phyloP scores from a whole-genome alignment of 1,284 basidiomycete genomes.

The Boletus sp. region DNA sequence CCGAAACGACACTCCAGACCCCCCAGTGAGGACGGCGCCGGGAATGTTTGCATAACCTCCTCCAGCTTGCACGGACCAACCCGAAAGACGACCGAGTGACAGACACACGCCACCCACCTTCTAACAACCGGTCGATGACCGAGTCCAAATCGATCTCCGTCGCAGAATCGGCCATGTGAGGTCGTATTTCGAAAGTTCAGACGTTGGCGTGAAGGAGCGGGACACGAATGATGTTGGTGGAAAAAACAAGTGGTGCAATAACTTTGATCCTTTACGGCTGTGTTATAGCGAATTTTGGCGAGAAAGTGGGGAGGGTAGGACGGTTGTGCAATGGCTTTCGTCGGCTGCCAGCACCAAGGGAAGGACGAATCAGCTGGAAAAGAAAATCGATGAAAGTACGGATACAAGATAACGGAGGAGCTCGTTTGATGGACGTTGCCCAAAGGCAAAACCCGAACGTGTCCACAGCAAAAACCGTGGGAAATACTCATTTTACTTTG shows the following conservation, averaged over 20 bases:
- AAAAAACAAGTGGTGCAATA: conserved; percentile 34
- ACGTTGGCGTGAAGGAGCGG: conserved; percentile 24
- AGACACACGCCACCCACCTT: conserved; percentile 73
- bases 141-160: conserved; percentile 97
- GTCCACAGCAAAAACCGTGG: conserved; percentile 36
- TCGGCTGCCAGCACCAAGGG: conserved; percentile 32
- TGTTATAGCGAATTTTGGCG: conserved; percentile 30
- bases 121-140: conserved; percentile 94
- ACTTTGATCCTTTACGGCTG: conserved; percentile 27
- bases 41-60: conserved; percentile 5
- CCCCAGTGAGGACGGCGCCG: conserved; percentile 4
- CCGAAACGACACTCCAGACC: not conserved
- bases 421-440: conserved; percentile 37
- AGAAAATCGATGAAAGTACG: conserved; percentile 40
- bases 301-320: conserved; percentile 6
- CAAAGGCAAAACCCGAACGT: conserved; percentile 41
- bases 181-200: conserved; percentile 21
- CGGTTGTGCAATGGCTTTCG: conserved; percentile 22
- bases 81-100: conserved; percentile 27
- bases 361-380: conserved; percentile 13
- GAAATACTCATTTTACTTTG: conserved; percentile 19
- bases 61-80: conserved; percentile 10
- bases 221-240: conserved; percentile 23
- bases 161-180: conserved; percentile 61
- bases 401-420: conserved; percentile 41